Evolutionary conservation across 495 filamentous ascomycete genomes (phyloP), one percentile per base, ranked within the genome.

Genomic region (Cetradonia linearis): DNA sequence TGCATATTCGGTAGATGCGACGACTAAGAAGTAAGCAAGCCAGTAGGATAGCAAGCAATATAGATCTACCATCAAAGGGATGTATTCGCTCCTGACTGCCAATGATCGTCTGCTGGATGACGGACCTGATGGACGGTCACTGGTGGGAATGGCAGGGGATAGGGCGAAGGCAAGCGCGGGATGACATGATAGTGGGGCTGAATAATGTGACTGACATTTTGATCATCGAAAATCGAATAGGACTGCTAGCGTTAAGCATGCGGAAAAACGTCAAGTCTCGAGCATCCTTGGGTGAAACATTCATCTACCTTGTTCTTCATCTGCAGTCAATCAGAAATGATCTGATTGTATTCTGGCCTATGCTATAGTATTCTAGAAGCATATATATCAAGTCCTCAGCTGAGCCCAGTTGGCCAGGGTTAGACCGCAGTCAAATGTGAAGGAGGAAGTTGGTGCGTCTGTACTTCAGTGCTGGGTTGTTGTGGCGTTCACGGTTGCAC

Each of bases 181-280:
- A 59, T 16, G 57, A 59, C 44, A 59, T 27, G 50, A 11, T 54
- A 36, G 50, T 54, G 50, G 50, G 50, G 30, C 30, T 34, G 20
- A 54, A 54, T 34, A 34, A 54, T 20, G 34, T 54, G 50, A 54
- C 50, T 20, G 33, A 46, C 20, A 46, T 46, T 46, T 10, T 38
- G 42, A 49, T 38, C 18, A 38, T 59, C 28, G 25, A 10, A 46
- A 46, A 54, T 7, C 50, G n/a, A n/a, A 36, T 16, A 54, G 31
- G n/a, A 20, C 28, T 54, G 31, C 9, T 54, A 54, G 50, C 30
- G 28, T 34, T 9, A 54, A 34, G 50, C 30, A 36, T 54, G 18
- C 50, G 2, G 13, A 34, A 2, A 20, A 54, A 54, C 28, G 28
- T 54, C 50, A 31, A 5, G 50, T 28, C 44, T 50, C 9, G 9